Evolutionary conservation across 2,329 filamentous ascomycete genomes (phyloP).

Genomic region (Hymenoscyphus fructigenus): DNA sequence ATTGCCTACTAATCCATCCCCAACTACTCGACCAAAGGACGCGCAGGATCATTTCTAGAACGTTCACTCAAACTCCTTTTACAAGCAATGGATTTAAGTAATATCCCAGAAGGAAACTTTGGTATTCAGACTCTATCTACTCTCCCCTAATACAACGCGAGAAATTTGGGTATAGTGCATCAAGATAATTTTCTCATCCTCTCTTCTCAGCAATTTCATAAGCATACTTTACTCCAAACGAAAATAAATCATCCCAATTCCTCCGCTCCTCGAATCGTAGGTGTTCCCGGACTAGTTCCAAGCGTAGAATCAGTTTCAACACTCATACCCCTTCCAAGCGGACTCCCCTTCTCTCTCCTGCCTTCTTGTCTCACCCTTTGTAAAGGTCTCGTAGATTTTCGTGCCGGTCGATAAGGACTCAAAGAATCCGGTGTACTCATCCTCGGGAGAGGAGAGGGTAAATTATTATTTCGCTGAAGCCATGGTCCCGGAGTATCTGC

Average conservation of each 20-base stretch:
- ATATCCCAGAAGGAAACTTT: background rate
- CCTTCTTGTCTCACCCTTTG: conserved; percentile 25
- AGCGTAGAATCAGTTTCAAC: conserved; percentile 34
- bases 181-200: background rate
- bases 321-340: conserved; percentile 31
- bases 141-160: background rate
- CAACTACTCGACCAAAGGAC: too few relatives aligned
- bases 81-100: too few relatives aligned
- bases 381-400: conserved; percentile 27
- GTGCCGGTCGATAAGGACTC: conserved; percentile 27
- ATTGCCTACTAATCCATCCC: too few relatives aligned
- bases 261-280: conserved; percentile 9
- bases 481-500: conserved; percentile 28
- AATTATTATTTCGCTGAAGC: conserved; percentile 22
- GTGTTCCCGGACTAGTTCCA: conserved; percentile 33
- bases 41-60: too few relatives aligned
- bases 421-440: conserved; percentile 24
- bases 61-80: too few relatives aligned
- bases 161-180: background rate
- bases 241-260: background rate
- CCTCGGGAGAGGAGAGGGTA: conserved; percentile 16
- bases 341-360: conserved; percentile 24
- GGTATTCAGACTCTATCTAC: background rate
- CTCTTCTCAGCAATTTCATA: too few relatives aligned
- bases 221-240: background rate